Evolutionary conservation across 2,329 filamentous ascomycete species (phyloP).

Genomic region (Colletotrichum falcatum): DNA sequence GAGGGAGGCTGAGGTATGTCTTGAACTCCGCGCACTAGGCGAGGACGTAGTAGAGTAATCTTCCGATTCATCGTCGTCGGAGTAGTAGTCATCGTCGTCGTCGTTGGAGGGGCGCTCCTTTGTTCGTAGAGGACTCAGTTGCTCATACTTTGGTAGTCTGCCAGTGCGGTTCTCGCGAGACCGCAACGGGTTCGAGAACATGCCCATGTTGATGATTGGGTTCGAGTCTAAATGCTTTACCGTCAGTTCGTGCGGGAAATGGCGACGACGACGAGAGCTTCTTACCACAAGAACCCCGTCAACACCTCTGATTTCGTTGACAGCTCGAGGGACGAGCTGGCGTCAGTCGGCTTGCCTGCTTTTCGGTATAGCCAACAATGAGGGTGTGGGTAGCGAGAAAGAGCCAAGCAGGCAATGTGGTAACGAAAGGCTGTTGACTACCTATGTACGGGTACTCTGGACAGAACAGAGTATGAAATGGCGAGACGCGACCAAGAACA

Average conservation of each 20-base stretch:
- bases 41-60: slow-evolving; percentile 56
- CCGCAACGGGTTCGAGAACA: slow-evolving; percentile 61
- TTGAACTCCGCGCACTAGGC: slow-evolving; percentile 65
- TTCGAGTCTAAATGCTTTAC: slow-evolving; percentile 27
- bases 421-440: slow-evolving; percentile 18
- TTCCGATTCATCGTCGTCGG: slow-evolving; percentile 60
- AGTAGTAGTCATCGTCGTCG: slow-evolving; percentile 60
- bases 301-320: slow-evolving; percentile 5
- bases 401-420: slow-evolving; percentile 6
- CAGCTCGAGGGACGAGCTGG: slow-evolving; percentile 15
- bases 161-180: slow-evolving; percentile 57
- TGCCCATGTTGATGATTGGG: slow-evolving; percentile 57
- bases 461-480: slow-evolving; percentile 21
- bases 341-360: slow-evolving; percentile 10
- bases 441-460: slow-evolving; percentile 15
- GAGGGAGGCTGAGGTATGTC: slow-evolving; percentile 61
- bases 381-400: slow-evolving; percentile 10
- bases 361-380: not conserved
- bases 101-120: slow-evolving; percentile 67
- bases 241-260: slow-evolving; percentile 8
- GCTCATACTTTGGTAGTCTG: slow-evolving; percentile 64
- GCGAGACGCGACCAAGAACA: slow-evolving; percentile 17
- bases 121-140: slow-evolving; percentile 46
- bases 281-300: slow-evolving; percentile 21
- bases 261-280: not conserved